Evolutionary conservation across 371 early-diverging fungal species (phyloP), one percentile per base, ranked within the genome.

Genomic region (Saksenaea vasiformis): DNA sequence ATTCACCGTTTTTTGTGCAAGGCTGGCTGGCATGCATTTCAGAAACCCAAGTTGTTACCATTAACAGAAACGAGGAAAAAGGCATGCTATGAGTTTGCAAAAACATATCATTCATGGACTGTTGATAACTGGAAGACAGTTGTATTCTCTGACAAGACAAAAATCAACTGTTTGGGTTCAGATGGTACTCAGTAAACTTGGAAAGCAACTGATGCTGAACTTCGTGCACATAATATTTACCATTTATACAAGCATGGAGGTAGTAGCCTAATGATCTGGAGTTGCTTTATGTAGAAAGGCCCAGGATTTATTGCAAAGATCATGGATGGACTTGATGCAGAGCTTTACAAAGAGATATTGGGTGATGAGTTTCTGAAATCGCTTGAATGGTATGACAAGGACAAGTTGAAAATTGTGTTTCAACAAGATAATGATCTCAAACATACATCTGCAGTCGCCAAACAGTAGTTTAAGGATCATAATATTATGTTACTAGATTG

Each of bases 361-460:
- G 24, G 47, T 27, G 65, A 70, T 34, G 54, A 64, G 54, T 34
- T 65, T 27, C 0, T 44, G 17, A 1, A 39, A 7, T 56, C 68
- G 11, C 11, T 69, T 2, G 24, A 61, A 14, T 37, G 67, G 22
- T 65, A 63, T 47, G 66, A 58, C 22, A 24, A 65, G 10, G 55
- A 68, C 41, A 15, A 28, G 15, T 5, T 54, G 14, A 59, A 64
- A 5, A 58, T 71, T 5, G 61, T 71, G 22, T 73, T 74, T 55
- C 76, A 73, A 54, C 73, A 77, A 34, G 73, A 77, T 64, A 73
- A 73, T 56, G 64, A 69, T 38, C 34, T 64, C 0, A 56, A 79
- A 55, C 79, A 79, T 36, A 76, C 59, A 43, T 61, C 74, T 5
- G 65, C 65, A 34, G 22, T 64, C 24, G 65, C 61, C 3, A 22